phyloP scores from a whole-genome alignment of 495 filamentous ascomycete species.

The Lineolata rhizophorae region DNA sequence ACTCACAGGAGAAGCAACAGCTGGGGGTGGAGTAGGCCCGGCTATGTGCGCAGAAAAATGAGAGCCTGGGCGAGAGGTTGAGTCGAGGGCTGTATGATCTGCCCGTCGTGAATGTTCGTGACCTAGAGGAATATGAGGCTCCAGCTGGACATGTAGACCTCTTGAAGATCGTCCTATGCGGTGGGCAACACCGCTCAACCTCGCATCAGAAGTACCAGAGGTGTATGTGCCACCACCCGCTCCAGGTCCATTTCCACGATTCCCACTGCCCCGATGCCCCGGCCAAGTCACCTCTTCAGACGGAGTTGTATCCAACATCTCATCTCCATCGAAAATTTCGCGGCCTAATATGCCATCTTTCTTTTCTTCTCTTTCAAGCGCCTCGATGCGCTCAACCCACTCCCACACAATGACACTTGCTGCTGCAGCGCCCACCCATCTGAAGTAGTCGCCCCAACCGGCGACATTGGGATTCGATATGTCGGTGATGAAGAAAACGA shows the following conservation, averaged over 20 bases:
- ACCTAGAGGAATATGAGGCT: not conserved
- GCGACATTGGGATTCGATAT: slow-evolving; percentile 71
- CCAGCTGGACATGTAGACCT: not conserved
- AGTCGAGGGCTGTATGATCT: too few relatives aligned
- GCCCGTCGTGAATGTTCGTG: not conserved
- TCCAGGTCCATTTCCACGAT: slow-evolving; percentile 2
- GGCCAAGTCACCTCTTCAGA: slow-evolving; percentile 34
- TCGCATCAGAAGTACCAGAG: not conserved
- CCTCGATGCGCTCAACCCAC: slow-evolving; percentile 98
- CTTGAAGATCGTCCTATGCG: not conserved
- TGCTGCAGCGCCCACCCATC: slow-evolving; percentile 91
- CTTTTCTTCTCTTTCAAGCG: slow-evolving; percentile 81
- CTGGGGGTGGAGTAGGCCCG: slow-evolving; percentile 32
- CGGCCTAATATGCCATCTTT: slow-evolving; percentile 88
- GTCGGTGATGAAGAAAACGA: slow-evolving; percentile 90
- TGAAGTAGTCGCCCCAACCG: slow-evolving; percentile 91
- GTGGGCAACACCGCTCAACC: not conserved
- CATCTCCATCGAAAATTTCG: slow-evolving; percentile 91
- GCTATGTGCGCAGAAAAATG: not conserved
- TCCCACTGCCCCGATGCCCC: slow-evolving; percentile 17
- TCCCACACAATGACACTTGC: slow-evolving; percentile 98
- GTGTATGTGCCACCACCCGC: not conserved
- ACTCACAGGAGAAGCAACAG: slow-evolving; percentile 49
- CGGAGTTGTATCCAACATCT: slow-evolving; percentile 66
- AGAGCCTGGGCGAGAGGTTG: not conserved